Base-by-base conservation (phyloP, 163 green algal species). In the Volvox carteri region DNA sequence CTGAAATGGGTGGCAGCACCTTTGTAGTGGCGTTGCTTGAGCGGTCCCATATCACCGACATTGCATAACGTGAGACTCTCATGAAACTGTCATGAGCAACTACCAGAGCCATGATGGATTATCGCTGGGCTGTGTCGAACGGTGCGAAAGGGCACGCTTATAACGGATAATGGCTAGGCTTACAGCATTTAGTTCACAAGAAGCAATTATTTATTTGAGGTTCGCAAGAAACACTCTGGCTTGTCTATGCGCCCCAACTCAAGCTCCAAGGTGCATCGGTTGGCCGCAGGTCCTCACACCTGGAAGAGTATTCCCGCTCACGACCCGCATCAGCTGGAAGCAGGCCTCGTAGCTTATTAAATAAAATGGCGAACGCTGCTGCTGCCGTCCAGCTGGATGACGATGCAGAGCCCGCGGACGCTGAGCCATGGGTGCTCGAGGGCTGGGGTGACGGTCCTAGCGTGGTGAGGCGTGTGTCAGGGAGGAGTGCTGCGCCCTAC, bases 381-480 rank as follows among this genome's bases (percentile, higher is more conserved):
- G 54, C 74, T n/a, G 87, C 77, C 9, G 78, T 42, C 16, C 65
- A 77, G 44, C 46, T 56, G 18, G 86, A 90, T 0, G 86, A 90
- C 1, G 62, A 81, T 0, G 60, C 77, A 4, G 73, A 81, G 18
- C 77, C 76, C 42, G 78, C 35, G 41, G 87, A 91, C 23, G 48
- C 68, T 9, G 87, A 91, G 68, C 78, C 87, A 0, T 91, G 87
- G 87, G 70, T 87, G 30, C 56, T 91, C 16, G 87, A 91, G 12
- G 87, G 87, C 70, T 91, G 87, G 87, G 79, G 79, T 25, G 87
- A 91, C 39, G 87, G 84, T 11, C 78, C 87, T 2, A 91, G 78
- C 54, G 87, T 91, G 87, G 87, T 91, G 44, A 77, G 87, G 46
- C 19, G 33, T 2, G 58, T 65, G 54, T 7, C 28, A 30, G 28